These are phyloP conservation scores for Candida easanensis DNA, from an alignment of 805 yeast species.

Conservation along the genomic window DNA sequence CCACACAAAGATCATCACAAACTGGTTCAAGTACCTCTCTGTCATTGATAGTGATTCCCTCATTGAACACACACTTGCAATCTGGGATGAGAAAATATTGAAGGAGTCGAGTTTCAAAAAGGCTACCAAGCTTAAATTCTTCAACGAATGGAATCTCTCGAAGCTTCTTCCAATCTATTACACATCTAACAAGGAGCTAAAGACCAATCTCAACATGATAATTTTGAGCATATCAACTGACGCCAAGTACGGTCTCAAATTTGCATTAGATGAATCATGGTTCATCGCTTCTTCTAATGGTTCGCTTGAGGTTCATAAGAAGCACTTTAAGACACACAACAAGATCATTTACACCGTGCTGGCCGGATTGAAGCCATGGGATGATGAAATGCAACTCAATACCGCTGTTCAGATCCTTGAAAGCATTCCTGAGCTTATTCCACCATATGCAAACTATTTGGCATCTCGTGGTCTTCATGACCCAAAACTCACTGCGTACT, in stretches of 20 bases:
- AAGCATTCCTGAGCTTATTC: constrained; percentile 64
- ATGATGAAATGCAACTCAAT: constrained; percentile 59
- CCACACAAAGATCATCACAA: constrained; percentile 55
- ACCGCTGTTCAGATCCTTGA: constrained; percentile 49
- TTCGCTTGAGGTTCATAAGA: constrained; percentile 44
- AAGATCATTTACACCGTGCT: constrained; percentile 62
- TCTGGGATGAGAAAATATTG: constrained; percentile 50
- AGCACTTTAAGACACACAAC: constrained; percentile 60
- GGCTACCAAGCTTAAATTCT: constrained; percentile 66
- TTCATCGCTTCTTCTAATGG: constrained; percentile 29
- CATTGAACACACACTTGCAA: constrained; percentile 39
- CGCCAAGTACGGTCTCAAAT: constrained; percentile 43
- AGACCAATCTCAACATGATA: constrained; percentile 41
- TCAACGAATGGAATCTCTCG: constrained; percentile 72
- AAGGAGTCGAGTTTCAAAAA: constrained; percentile 60
- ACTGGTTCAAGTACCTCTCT: constrained; percentile 63
- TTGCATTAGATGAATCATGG: constrained; percentile 52
- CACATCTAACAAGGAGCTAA: constrained; percentile 34
- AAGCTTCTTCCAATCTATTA: constrained; percentile 54
- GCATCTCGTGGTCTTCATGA: constrained; percentile 70
- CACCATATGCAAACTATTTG: constrained; percentile 62
- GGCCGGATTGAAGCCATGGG: constrained; percentile 77
- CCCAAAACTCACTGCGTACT: constrained; percentile 76
- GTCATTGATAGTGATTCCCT: constrained; percentile 49
- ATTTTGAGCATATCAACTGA: constrained; percentile 50